These are phyloP conservation scores for Stylonectria norvegica DNA, from an alignment of 2,329 filamentous ascomycete genomes.

Conservation along the genomic window DNA sequence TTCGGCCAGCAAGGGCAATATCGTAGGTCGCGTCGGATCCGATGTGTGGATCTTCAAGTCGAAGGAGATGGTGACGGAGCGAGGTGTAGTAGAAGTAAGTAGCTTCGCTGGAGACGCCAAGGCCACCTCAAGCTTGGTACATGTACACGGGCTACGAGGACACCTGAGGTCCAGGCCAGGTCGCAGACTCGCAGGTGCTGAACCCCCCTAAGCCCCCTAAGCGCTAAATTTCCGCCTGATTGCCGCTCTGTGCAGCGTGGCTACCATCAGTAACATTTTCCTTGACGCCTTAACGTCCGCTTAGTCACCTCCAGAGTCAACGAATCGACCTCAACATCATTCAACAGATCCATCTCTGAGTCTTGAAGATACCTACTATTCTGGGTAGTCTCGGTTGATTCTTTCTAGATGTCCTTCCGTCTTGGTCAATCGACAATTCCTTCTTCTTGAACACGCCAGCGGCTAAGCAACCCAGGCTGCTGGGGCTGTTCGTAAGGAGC, in stretches of 20 bases:
- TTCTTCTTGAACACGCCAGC: no score
- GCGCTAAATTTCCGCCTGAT: constrained; percentile 25
- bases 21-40: constrained; percentile 11
- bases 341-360: no score
- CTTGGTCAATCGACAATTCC: no score
- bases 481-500: no score
- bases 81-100: constrained; percentile 20
- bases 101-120: constrained; percentile 18
- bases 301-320: constrained; percentile 24
- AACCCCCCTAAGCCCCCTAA: constrained; percentile 15
- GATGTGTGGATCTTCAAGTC: constrained; percentile 9
- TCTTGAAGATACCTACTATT: no score
- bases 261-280: constrained; percentile 26
- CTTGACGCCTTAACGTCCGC: constrained; percentile 9
- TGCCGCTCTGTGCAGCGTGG: constrained; percentile 22
- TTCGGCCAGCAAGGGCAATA: constrained; percentile 16
- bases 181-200: constrained; percentile 9
- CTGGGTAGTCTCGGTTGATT: no score
- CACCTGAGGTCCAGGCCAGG: constrained; percentile 13
- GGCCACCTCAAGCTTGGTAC: not conserved
- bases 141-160: constrained; percentile 23
- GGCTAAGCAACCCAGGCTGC: no score
- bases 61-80: constrained; percentile 15
- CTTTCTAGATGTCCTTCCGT: no score
- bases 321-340: not conserved